Evolutionary conservation across 2,329 filamentous ascomycete species (phyloP), one percentile per base, ranked within the genome.

Genomic region (Cladophialophora psammophila): DNA sequence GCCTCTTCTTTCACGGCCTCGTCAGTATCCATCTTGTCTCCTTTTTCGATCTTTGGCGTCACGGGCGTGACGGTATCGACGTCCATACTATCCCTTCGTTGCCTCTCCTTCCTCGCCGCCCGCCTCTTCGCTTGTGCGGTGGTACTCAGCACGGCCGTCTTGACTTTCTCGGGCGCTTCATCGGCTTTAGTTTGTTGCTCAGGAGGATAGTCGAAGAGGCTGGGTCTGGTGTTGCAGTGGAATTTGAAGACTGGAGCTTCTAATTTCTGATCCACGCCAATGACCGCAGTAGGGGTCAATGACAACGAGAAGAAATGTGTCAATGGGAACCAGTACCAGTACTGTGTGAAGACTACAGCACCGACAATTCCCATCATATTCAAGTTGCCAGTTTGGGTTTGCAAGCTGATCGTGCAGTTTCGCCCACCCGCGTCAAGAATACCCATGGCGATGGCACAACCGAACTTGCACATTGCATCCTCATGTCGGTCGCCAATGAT

Each of bases 281-380:
- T 97, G 76, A 99, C 91, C 1, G 95, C 91, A 1, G 96, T 99
- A 1, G 95, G 95, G n/a, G 92, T 93, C 81, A 99, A 98, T 75
- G 93, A 94, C 69, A 99, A 85, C 0, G 94, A 96, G 65, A 99
- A 80, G 88, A 99, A 99, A 81, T 99, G 95, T 35, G 95, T 96
- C 75, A 98, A 91, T 67, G 95, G 95, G 87, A 99, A 99, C 95
- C 95, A 99, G 84, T 99, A 99, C 95, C 95, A 99, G 84, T 99
- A 99, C 79, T 99, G 95, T 8, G 94, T 96, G 81, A 99, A 99
- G 62, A 99, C 91, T 34, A 93, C 94, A 89, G 97, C 97, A 73
- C 95, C 96, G 18, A 99, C 94, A 72, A 99, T 96, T 69, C 93
- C 96, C 18, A 94, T 89, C 94, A 99, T 97, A 84, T 99, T 98